Conservation (phyloP, 805 yeast species). For the Lachancea dasiensis region DNA sequence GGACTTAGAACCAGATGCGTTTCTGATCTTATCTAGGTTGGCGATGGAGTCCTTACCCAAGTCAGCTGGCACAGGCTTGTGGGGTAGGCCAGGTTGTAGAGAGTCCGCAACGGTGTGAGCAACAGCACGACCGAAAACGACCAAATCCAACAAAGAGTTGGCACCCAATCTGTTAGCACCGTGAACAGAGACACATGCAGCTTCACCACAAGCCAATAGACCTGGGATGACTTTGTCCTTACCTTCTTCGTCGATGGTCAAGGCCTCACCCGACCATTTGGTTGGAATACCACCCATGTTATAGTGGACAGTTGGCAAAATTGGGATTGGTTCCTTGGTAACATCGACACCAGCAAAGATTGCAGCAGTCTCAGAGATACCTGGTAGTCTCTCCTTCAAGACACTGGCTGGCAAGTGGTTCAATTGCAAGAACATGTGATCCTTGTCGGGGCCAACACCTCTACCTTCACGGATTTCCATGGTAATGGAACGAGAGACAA, state of each 20-base stretch:
- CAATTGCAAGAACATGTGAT: constrained; percentile 91
- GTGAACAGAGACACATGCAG: constrained; percentile 98
- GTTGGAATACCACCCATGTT: constrained; percentile 99
- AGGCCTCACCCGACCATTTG: constrained; percentile 91
- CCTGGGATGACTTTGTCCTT: constrained; percentile 91
- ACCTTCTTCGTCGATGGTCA: constrained; percentile 78
- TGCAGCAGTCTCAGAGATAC: constrained; percentile 97
- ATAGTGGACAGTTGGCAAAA: constrained; percentile 96
- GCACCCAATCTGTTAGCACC: constrained; percentile 99
- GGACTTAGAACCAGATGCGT: constrained; percentile 69
- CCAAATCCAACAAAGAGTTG: constrained; percentile 91
- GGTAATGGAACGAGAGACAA: constrained; percentile 96
- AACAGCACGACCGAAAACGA: constrained; percentile 98
- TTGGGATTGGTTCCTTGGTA: constrained; percentile 98
- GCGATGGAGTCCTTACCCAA: constrained; percentile 86
- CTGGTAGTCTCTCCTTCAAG: constrained; percentile 92
- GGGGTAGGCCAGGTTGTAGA: constrained; percentile 84
- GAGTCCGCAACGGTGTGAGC: constrained; percentile 84
- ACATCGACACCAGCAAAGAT: constrained; percentile 99
- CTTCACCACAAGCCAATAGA: constrained; percentile 95
- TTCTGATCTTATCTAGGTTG: constrained; percentile 83
- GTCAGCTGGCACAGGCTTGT: constrained; percentile 74
- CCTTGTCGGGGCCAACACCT: constrained; percentile 96
- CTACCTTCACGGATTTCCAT: constrained; percentile 98
- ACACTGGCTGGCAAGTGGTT: constrained; percentile 91